These are phyloP conservation scores for Tritrichomonas musculus DNA, from an alignment of 208 protist species.

Conservation along the genomic window DNA sequence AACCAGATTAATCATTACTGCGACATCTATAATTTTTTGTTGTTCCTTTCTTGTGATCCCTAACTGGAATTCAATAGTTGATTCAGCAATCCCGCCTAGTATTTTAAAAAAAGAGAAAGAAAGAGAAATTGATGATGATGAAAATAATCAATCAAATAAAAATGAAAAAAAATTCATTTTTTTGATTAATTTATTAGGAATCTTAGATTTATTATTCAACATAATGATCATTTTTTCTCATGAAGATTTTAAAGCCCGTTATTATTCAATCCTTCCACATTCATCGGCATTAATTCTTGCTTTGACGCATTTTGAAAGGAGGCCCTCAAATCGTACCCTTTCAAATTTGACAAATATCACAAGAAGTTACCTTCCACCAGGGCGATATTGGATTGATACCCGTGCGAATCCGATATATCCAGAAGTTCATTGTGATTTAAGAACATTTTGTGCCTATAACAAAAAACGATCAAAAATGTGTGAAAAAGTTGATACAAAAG, in stretches of 20 bases:
- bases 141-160: too few species aligned
- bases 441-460: conserved; percentile 1
- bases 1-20: not conserved
- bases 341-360: not conserved
- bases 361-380: not conserved
- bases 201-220: not conserved
- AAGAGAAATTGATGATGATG: too few species aligned
- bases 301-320: not conserved
- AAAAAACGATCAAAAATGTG: not conserved
- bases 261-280: not conserved
- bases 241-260: not conserved
- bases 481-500: not conserved
- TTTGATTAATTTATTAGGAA: not conserved
- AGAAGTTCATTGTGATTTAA: not conserved
- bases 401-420: not conserved
- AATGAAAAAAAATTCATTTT: not conserved
- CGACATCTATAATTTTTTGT: not conserved
- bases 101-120: too few species aligned
- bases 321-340: not conserved
- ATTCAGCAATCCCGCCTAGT: too few species aligned
- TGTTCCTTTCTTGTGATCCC: not conserved
- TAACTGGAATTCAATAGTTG: not conserved
- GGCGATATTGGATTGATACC: not conserved
- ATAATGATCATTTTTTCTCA: not conserved
- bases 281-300: not conserved